A percentile compares a stretch with the other conserved stretches of the same genome.
These are phyloP conservation scores for Nannizzia gypsea DNA, from an alignment of 2,329 filamentous ascomycete genomes.

Conservation along the genomic window DNA sequence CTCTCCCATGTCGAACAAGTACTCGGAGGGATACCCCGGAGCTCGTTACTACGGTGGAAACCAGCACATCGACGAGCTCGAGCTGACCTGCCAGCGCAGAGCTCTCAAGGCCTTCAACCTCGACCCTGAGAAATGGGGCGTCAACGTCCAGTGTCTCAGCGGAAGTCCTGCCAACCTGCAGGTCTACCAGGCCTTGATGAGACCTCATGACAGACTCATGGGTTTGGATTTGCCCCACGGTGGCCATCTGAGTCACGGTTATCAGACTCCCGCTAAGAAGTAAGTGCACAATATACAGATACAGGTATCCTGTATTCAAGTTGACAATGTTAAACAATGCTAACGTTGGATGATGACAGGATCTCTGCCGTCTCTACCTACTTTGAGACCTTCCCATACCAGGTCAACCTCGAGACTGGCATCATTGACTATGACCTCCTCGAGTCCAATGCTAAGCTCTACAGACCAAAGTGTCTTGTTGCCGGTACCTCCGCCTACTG, in stretches of 20 bases:
- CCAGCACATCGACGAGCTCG: constrained; percentile 95
- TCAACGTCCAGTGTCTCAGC: constrained; percentile 91
- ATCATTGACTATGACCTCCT: constrained; percentile 91
- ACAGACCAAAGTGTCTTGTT: constrained; percentile 90
- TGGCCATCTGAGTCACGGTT: constrained; percentile 90
- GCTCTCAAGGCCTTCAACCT: constrained; percentile 85
- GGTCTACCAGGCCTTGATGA: constrained; percentile 90
- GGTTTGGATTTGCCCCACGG: constrained; percentile 92
- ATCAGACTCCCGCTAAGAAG: constrained; percentile 86
- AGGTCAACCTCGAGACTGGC: constrained; percentile 77
- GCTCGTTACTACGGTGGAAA: constrained; percentile 99
- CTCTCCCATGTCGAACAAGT: constrained; percentile 95
- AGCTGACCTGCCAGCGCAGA: constrained; percentile 87
- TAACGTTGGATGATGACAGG: constrained; percentile 30
- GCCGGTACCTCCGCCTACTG: constrained; percentile 94
- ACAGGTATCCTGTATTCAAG: not conserved
- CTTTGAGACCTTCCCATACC: constrained; percentile 95
- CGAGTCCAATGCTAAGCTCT: constrained; percentile 74
- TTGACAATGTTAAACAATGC: not conserved
- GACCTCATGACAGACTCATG: constrained; percentile 91
- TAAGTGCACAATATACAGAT: too few species aligned
- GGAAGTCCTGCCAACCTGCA: constrained; percentile 94
- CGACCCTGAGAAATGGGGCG: constrained; percentile 83
- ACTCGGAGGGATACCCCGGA: constrained; percentile 96
- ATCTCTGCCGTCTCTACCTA: constrained; percentile 99